Base-by-base conservation (phyloP, 176 grass and related monocot genomes). In the Raddia distichophylla region DNA sequence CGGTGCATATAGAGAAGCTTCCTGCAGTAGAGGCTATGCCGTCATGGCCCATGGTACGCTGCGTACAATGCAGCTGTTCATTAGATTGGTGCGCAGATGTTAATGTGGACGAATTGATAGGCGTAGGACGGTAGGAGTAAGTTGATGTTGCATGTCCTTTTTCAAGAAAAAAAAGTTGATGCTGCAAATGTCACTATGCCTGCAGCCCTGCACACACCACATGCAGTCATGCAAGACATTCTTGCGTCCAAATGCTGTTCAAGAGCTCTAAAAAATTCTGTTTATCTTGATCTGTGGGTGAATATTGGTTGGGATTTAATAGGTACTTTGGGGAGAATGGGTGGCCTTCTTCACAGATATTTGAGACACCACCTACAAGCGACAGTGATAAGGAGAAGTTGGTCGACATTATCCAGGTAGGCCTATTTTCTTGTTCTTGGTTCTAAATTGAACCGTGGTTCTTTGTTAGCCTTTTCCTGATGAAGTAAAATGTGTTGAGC, bases 271-370 rank as follows among this genome's bases (percentile, higher is more conserved):
- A 27, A 27, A 27, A 27, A 1, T 27, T 27, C 27, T 27, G 27
- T 27, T 27, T 27, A 73, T 35, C 59, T 53, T 83, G 73, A 49
- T 67, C 18, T 85, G 33, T 48, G 3, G 19, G 16, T 81, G 65
- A 76, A 63, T 52, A 80, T 82, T 58, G 83, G 34, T 69, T 67
- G 64, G 37, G 32, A 86, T 43, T 80, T 86, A 22, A 14, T 77
- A 98, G 95, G 95, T 98, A 95, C 66, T 98, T 98, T 62, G 87
- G 86, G 9, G 84, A 95, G 43, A 88, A 98, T 70, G 95, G 95
- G 71, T 98, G 95, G 95, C 92, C 95, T 86, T 79, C 86, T 84
- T 98, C 95, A 78, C 82, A 91, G 6, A 87, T 98, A 47, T 95
- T 77, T 66, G 86, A 90, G 56, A 84, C 71, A 22, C 90, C 90